These are phyloP conservation scores for Yamadazyma dendronema DNA, from an alignment of 1,139 yeast genomes.

Conservation along the genomic window DNA sequence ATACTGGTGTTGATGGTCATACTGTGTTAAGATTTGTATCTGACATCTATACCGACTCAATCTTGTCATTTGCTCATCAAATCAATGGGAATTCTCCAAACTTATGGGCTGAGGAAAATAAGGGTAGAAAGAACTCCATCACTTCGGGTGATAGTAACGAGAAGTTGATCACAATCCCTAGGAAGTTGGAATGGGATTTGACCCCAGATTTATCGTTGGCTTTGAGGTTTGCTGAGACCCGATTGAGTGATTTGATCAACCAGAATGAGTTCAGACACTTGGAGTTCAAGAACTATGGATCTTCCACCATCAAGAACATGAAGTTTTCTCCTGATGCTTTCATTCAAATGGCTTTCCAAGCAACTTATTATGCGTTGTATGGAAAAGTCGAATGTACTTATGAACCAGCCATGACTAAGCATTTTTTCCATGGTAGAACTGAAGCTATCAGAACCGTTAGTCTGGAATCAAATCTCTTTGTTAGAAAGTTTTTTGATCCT, in stretches of 20 bases:
- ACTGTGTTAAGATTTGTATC: conserved; percentile 86
- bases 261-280: conserved; percentile 86
- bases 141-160: conserved; percentile 14
- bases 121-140: conserved; percentile 2
- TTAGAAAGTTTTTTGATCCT: conserved; percentile 79
- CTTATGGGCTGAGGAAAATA: conserved; percentile 50
- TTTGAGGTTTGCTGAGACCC: conserved; percentile 86
- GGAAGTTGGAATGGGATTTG: conserved; percentile 86
- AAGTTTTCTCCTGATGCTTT: conserved; percentile 94
- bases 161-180: conserved; percentile 62
- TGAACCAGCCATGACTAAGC: conserved; percentile 95
- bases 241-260: conserved; percentile 80
- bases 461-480: conserved; percentile 75
- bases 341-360: conserved; percentile 92
- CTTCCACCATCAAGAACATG: conserved; percentile 75
- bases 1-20: conserved; percentile 95
- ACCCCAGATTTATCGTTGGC: conserved; percentile 76
- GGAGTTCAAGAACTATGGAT: conserved; percentile 75
- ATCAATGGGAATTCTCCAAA: conserved; percentile 82
- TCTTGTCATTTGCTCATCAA: conserved; percentile 78
- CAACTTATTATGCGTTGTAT: conserved; percentile 86
- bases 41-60: conserved; percentile 89
- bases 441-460: conserved; percentile 89
- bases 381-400: conserved; percentile 93
- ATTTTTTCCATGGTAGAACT: conserved; percentile 84